Conservation (phyloP, 2,329 filamentous ascomycete genomes). For the Cladosporium sp. region DNA sequence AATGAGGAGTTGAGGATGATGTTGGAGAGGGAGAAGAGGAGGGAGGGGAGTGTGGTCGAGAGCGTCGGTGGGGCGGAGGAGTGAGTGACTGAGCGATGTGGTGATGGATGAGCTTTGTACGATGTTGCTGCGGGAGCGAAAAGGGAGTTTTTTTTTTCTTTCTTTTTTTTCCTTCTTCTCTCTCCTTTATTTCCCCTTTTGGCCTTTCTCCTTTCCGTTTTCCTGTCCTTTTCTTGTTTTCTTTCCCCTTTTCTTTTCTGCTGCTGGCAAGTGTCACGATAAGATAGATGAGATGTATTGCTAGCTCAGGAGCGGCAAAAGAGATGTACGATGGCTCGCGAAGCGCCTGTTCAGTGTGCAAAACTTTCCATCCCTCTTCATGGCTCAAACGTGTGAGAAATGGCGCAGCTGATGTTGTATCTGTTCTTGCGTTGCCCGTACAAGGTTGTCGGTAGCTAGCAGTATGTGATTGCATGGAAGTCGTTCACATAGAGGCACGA, state of each 20-base stretch:
- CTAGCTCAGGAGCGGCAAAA: neutral
- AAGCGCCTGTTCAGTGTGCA: too few species aligned
- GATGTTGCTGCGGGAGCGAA: too few species aligned
- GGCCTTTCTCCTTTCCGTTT: too few species aligned
- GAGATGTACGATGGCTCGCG: too few species aligned
- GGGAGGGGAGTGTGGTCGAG: slow-evolving; percentile 18
- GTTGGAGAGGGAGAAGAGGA: slow-evolving; percentile 55
- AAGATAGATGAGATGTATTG: neutral
- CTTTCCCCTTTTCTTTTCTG: neutral
- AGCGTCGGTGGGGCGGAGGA: slow-evolving; percentile 9
- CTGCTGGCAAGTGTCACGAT: too few species aligned
- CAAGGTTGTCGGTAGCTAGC: too few species aligned
- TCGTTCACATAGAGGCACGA: too few species aligned
- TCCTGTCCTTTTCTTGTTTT: neutral
- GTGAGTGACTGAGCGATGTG: slow-evolving; percentile 1
- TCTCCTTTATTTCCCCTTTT: neutral
- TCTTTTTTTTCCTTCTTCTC: neutral
- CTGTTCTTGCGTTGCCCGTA: too few species aligned
- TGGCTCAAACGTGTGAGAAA: too few species aligned
- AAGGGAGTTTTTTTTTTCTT: neutral
- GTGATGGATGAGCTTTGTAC: neutral
- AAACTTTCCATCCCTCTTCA: too few species aligned
- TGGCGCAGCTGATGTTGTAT: too few species aligned
- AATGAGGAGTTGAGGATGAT: slow-evolving; percentile 66
- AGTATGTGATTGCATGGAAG: too few species aligned